These are phyloP conservation scores for Phytophthora podocarpi DNA, from an alignment of 352 stramenopile genomes.

Conservation along the genomic window DNA sequence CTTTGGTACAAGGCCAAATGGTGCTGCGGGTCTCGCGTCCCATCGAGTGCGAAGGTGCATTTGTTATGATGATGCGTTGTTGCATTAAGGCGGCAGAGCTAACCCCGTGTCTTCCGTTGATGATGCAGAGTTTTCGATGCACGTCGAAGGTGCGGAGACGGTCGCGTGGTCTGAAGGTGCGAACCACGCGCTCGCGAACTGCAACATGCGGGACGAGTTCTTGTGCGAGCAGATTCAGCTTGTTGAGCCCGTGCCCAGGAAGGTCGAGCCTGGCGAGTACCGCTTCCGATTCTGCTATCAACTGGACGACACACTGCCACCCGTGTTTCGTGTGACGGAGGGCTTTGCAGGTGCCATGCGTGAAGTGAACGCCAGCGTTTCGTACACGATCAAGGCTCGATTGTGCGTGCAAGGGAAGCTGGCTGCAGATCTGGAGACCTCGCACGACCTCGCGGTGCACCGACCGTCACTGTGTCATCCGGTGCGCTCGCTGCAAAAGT, in stretches of 20 bases:
- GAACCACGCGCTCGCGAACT: slow-evolving; percentile 24
- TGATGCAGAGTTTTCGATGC: slow-evolving; percentile 28
- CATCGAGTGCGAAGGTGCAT: slow-evolving; percentile 30
- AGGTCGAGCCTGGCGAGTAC: slow-evolving; percentile 31
- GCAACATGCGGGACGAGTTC: slow-evolving; percentile 28
- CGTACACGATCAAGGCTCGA: slow-evolving; percentile 68
- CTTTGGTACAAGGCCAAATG: slow-evolving; percentile 32
- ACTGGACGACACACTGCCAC: slow-evolving; percentile 48
- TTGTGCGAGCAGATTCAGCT: slow-evolving; percentile 19
- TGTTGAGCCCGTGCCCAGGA: slow-evolving; percentile 10
- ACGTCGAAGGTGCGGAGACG: slow-evolving; percentile 21
- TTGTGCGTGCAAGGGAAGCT: slow-evolving; percentile 59
- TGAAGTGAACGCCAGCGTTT: slow-evolving; percentile 60
- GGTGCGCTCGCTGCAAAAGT: slow-evolving; percentile 29
- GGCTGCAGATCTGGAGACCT: slow-evolving; percentile 59
- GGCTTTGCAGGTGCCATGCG: slow-evolving; percentile 17
- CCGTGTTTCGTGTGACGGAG: slow-evolving; percentile 36
- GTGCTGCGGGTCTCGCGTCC: slow-evolving; percentile 17
- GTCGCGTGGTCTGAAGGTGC: slow-evolving; percentile 31
- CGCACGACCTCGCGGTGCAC: slow-evolving; percentile 18
- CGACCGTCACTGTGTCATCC: slow-evolving; percentile 27
- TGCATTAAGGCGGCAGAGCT: no score
- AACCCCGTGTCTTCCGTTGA: no score
- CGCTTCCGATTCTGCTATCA: slow-evolving; percentile 29
- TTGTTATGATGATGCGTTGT: no score